Evolutionary conservation across 345 rosid species (phyloP).

Genomic region (Boechera retrofracta): DNA sequence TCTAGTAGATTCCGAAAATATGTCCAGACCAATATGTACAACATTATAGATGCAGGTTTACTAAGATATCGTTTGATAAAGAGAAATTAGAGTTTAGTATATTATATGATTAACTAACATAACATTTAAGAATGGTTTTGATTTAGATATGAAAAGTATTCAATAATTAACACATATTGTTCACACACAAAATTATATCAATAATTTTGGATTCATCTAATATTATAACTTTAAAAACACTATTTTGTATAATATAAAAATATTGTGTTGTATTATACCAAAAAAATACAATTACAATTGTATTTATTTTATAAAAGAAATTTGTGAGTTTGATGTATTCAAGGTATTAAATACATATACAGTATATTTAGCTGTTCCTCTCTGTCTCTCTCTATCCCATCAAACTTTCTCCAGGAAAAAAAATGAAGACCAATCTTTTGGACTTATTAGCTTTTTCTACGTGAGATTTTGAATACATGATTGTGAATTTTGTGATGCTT

Average conservation of each 20-base stretch:
- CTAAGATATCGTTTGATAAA: no score
- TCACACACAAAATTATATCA: not conserved
- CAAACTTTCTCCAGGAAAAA: conserved; percentile 23
- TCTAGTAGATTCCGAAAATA: no score
- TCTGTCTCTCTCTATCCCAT: conserved; percentile 31
- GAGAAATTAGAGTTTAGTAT: no score
- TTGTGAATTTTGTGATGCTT: conserved; percentile 15
- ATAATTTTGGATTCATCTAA: not conserved
- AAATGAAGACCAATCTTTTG: conserved; percentile 44
- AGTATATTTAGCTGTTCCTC: conserved; percentile 26
- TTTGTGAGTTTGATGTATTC: conserved; percentile 13
- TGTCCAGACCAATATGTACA: no score
- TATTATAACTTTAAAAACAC: no score
- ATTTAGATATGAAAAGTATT: no score
- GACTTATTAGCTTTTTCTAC: conserved; percentile 35
- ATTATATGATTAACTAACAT: no score
- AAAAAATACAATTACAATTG: not conserved
- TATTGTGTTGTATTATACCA: no score
- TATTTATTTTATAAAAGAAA: not conserved
- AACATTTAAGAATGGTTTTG: no score
- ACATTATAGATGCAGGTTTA: no score
- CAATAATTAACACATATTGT: not conserved
- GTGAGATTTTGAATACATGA: conserved; percentile 28
- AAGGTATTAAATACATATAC: conserved; percentile 10
- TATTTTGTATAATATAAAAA: no score